These are phyloP conservation scores for Aspergillaceae sp. DNA, from an alignment of 2,329 filamentous ascomycete species.

Conservation along the genomic window DNA sequence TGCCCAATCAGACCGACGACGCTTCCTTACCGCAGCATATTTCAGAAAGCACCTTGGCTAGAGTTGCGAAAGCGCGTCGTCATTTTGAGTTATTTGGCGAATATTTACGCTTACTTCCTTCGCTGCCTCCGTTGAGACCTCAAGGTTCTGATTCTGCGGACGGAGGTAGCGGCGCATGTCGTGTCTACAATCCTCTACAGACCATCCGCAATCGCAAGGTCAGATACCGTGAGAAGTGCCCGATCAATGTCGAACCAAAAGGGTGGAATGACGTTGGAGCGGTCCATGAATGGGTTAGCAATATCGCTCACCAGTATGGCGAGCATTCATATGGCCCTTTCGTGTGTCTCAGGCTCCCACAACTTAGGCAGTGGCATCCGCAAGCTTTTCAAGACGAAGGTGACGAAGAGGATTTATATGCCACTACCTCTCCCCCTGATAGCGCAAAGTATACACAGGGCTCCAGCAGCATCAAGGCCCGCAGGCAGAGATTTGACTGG, in stretches of 20 bases:
- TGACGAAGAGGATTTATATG: conserved; percentile 17
- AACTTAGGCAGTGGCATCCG: conserved; percentile 23
- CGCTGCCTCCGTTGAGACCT: conserved; percentile 60
- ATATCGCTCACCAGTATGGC: conserved; percentile 47
- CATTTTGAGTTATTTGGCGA: conserved; percentile 80
- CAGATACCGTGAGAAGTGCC: conserved; percentile 65
- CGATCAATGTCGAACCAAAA: conserved; percentile 64
- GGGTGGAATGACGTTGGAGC: conserved; percentile 67
- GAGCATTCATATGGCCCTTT: conserved; percentile 39
- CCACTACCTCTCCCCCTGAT: conserved; percentile 28
- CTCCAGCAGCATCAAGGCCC: conserved; percentile 48
- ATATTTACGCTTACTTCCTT: conserved; percentile 70
- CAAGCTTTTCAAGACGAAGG: conserved; percentile 8
- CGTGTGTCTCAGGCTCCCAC: conserved; percentile 37
- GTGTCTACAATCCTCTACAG: conserved; percentile 83
- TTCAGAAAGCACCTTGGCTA: conserved; percentile 68
- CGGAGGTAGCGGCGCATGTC: conserved; percentile 15
- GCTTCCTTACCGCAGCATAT: conserved; percentile 44
- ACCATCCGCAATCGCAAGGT: conserved; percentile 85
- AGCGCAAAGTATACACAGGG: conserved; percentile 34
- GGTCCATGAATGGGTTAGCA: conserved; percentile 70
- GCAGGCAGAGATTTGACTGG: conserved; percentile 77
- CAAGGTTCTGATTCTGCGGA: conserved; percentile 42
- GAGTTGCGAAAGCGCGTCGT: conserved; percentile 74
- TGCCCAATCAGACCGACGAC: conserved; percentile 21